Percentiles rank a stretch among this genome's conserved stretches.
Conservation (phyloP, 176 grass and related monocot species). For the Carex kokanica region DNA sequence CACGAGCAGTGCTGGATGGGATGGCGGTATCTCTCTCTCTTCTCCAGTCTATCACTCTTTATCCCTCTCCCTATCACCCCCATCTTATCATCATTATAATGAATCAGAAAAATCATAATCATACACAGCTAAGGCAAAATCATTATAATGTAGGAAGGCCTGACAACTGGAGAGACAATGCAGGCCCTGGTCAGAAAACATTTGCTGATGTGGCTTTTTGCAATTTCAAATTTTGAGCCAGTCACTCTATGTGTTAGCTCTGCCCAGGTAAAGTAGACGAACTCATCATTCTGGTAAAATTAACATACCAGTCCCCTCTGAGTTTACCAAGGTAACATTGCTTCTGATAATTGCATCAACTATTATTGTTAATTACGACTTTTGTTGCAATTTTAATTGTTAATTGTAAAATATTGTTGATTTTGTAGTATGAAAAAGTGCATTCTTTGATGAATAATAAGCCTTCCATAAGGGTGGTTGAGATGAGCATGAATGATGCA, state of each 20-base stretch:
- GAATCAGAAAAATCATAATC: too few relatives aligned
- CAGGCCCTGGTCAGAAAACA: conserved; percentile 47
- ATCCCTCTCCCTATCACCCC: not conserved
- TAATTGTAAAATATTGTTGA: not conserved
- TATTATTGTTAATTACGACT: not conserved
- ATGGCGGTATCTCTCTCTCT: conserved; percentile 51
- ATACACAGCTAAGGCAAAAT: not conserved
- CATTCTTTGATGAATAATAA: conserved; percentile 46
- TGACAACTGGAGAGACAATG: conserved; percentile 81
- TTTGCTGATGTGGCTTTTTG: conserved; percentile 52
- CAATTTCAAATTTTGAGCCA: conserved; percentile 81
- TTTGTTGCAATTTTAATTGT: not conserved
- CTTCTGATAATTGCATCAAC: not conserved
- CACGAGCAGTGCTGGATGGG: conserved; percentile 94
- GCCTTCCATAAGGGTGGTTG: conserved; percentile 69
- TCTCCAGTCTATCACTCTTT: not conserved
- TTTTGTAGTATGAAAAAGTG: conserved; percentile 49
- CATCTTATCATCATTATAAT: not conserved
- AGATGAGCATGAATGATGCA: conserved; percentile 96
- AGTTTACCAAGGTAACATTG: not conserved
- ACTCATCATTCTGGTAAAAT: not conserved
- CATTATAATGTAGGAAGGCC: conserved; percentile 49
- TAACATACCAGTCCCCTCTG: not conserved
- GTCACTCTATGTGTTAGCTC: conserved; percentile 74
- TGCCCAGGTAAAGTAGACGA: conserved; percentile 36